Evolutionary conservation across 495 filamentous ascomycete species (phyloP).

Genomic region (Astrothelium macrocarpum): DNA sequence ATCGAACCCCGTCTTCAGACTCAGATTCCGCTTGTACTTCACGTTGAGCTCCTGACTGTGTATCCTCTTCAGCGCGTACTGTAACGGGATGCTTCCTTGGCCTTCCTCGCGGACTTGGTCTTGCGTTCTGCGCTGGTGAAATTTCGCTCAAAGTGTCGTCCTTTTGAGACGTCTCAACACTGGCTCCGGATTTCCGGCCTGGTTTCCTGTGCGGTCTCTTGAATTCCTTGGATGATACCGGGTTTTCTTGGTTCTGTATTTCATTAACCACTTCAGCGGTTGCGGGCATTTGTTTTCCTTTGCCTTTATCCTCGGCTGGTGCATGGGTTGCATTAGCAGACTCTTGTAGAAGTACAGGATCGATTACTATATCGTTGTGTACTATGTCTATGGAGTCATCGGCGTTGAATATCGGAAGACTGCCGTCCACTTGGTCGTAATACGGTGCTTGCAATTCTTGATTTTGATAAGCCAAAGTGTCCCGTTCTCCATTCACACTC

Average conservation of each 20-base stretch:
- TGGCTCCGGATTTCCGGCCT: neutral
- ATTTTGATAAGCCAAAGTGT: conserved; percentile 1
- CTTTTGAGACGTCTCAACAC: neutral
- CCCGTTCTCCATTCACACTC: neutral
- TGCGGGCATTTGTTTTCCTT: neutral
- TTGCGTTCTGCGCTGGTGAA: neutral
- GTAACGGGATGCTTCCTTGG: neutral
- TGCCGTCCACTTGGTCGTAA: conserved; percentile 1
- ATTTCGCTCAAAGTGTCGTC: neutral
- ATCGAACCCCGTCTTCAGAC: neutral
- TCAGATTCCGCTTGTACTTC: neutral
- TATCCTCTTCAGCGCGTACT: neutral
- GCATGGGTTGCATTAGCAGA: neutral
- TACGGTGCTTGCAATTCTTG: conserved; percentile 2
- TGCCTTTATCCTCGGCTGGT: neutral
- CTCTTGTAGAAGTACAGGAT: neutral
- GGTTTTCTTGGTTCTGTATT: neutral
- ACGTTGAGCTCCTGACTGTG: neutral
- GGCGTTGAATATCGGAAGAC: neutral
- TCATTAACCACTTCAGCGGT: neutral
- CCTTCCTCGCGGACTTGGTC: neutral
- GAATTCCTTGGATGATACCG: neutral
- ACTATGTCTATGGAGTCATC: conserved; percentile 16
- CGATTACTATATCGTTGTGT: neutral
- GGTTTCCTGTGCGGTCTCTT: neutral